A percentile compares a stretch with the other conserved stretches of the same genome.
Evolutionary conservation across 805 yeast species (phyloP).

Genomic region (Metschnikowia santaceciliae): DNA sequence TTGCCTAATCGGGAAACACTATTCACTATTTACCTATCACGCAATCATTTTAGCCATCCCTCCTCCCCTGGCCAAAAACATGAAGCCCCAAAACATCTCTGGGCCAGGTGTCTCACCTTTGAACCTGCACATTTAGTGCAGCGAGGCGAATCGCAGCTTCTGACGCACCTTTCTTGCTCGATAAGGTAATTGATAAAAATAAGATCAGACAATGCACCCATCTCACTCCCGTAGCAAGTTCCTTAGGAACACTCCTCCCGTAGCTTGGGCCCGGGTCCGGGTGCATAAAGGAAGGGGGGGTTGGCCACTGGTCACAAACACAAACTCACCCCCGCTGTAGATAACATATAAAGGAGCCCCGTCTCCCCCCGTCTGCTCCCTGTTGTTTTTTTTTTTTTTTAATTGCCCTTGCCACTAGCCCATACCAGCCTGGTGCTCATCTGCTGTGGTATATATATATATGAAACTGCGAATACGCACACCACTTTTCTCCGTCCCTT

Average conservation of each 20-base stretch:
- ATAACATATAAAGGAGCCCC: background rate
- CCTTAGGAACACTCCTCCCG: background rate
- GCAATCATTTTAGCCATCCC: too few species aligned
- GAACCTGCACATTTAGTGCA: background rate
- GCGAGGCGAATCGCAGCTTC: constrained; percentile 1
- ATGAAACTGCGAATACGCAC: constrained; percentile 3
- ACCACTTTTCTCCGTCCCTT: background rate
- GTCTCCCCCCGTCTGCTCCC: background rate
- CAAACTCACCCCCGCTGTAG: too few species aligned
- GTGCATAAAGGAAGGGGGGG: too few species aligned
- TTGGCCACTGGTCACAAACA: too few species aligned
- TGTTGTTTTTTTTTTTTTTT: background rate
- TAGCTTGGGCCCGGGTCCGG: too few species aligned
- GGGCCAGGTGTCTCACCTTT: background rate
- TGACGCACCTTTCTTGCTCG: constrained; percentile 2
- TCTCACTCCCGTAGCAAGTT: background rate
- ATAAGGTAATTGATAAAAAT: background rate
- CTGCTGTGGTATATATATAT: background rate
- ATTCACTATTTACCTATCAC: too few species aligned
- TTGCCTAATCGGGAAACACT: too few species aligned
- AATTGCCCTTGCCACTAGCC: background rate
- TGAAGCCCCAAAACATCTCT: too few species aligned
- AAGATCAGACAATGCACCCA: background rate
- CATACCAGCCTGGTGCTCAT: background rate
- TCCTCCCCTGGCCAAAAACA: too few species aligned